Evolutionary conservation across 495 filamentous ascomycete genomes (phyloP).

Genomic region (Trichocladium antarcticum): DNA sequence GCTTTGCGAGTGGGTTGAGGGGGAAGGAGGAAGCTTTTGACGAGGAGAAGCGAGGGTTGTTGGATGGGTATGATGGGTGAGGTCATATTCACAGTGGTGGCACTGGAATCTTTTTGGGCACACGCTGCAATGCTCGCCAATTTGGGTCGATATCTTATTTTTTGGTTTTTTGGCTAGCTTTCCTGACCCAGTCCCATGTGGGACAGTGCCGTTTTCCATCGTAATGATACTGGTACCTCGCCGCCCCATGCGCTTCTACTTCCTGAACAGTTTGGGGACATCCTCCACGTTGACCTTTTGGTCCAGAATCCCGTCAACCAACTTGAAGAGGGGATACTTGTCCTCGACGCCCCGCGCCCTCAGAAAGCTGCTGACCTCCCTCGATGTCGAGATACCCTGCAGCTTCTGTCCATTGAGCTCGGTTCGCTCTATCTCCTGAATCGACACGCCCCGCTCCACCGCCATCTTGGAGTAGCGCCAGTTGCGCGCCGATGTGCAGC

Average conservation of each 20-base stretch:
- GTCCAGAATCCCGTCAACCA: conserved; percentile 59
- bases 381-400: conserved; percentile 84
- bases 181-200: conserved; percentile 10
- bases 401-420: conserved; percentile 97
- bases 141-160: neutral
- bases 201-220: neutral
- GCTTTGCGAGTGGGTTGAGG: neutral
- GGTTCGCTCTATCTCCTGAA: conserved; percentile 75
- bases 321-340: conserved; percentile 85
- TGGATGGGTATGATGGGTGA: conserved; percentile 1
- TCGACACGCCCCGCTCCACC: conserved; percentile 62
- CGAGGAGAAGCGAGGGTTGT: conserved; percentile 20
- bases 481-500: conserved; percentile 82
- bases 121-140: neutral
- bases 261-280: conserved; percentile 48
- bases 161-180: neutral
- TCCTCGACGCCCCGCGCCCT: conserved; percentile 62
- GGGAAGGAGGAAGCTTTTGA: conserved; percentile 9
- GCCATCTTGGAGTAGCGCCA: conserved; percentile 87
- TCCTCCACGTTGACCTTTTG: conserved; percentile 49
- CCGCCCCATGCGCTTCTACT: neutral
- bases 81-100: neutral
- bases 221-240: neutral
- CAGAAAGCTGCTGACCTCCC: conserved; percentile 82
- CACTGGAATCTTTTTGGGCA: neutral